Evolutionary conservation across 106 monocot genomes (phyloP).

Genomic region (Acanthochlamys bracteata): DNA sequence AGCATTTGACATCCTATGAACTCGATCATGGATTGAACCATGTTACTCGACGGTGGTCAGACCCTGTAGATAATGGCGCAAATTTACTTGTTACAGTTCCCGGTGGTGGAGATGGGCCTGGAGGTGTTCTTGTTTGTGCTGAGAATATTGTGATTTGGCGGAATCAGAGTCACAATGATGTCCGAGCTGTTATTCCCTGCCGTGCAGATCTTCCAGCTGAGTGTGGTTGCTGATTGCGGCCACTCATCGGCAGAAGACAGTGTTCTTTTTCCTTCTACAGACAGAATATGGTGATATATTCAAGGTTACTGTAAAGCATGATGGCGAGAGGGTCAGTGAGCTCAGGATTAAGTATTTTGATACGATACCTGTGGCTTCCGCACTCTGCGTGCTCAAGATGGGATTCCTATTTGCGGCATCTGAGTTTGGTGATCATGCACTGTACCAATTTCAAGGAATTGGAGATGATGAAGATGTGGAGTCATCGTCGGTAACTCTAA

Average conservation of each 20-base stretch:
- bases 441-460: slow-evolving; percentile 91
- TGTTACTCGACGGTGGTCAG: slow-evolving; percentile 85
- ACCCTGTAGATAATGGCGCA: slow-evolving; percentile 91
- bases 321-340: slow-evolving; percentile 66
- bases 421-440: slow-evolving; percentile 86
- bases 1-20: slow-evolving; percentile 97
- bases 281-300: slow-evolving; percentile 94
- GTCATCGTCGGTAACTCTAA: slow-evolving; percentile 75
- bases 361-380: slow-evolving; percentile 83
- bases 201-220: slow-evolving; percentile 83
- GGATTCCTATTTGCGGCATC: slow-evolving; percentile 91
- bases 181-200: slow-evolving; percentile 83
- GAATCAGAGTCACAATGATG: slow-evolving; percentile 92
- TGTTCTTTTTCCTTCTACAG: slow-evolving; percentile 95
- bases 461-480: slow-evolving; percentile 96
- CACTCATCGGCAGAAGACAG: slow-evolving; percentile 75
- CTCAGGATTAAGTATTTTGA: slow-evolving; percentile 97
- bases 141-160: slow-evolving; percentile 94
- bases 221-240: slow-evolving; percentile 80
- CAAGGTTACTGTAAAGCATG: slow-evolving; percentile 68
- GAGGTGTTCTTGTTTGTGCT: slow-evolving; percentile 89
- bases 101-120: slow-evolving; percentile 91
- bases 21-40: slow-evolving; percentile 94
- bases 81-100: slow-evolving; percentile 88
- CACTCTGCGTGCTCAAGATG: slow-evolving; percentile 72